phyloP scores from a whole-genome alignment of 1,139 yeast species.

The Pneumocystis jirovecii region DNA sequence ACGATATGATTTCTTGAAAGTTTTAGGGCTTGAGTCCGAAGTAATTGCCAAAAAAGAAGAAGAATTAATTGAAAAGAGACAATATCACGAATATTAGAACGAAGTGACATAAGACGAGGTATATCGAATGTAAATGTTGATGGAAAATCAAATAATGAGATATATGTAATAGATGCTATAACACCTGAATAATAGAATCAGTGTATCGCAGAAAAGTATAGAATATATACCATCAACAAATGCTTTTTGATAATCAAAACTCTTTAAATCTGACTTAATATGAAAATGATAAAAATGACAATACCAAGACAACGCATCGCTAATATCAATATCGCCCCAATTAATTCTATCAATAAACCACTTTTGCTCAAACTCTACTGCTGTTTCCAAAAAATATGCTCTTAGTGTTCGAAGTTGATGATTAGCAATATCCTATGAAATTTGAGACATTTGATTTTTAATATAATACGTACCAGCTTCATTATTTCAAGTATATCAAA shows the following conservation, averaged over 20 bases:
- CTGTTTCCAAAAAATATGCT: slow-evolving; percentile 73
- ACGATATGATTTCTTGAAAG: not conserved
- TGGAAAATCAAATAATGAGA: slow-evolving; percentile 43
- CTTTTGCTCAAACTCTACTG: slow-evolving; percentile 83
- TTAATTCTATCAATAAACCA: slow-evolving; percentile 59
- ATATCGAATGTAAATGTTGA: slow-evolving; percentile 78
- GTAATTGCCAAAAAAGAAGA: not conserved
- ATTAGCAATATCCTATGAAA: slow-evolving; percentile 58
- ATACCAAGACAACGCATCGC: slow-evolving; percentile 54
- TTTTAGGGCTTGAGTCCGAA: not conserved
- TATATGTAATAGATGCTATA: slow-evolving; percentile 43
- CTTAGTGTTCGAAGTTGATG: slow-evolving; percentile 79
- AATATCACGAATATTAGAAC: slow-evolving; percentile 1
- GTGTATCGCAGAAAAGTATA: slow-evolving; percentile 33
- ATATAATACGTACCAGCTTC: slow-evolving; percentile 36
- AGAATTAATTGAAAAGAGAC: not conserved
- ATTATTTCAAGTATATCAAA: slow-evolving; percentile 86
- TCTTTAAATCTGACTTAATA: slow-evolving; percentile 1
- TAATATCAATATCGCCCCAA: slow-evolving; percentile 51
- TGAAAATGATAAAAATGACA: slow-evolving; percentile 16
- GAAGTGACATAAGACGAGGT: slow-evolving; percentile 55
- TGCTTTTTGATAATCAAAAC: slow-evolving; percentile 13
- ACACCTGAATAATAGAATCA: slow-evolving; percentile 58
- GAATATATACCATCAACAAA: slow-evolving; percentile 14
- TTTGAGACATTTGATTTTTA: not conserved